A percentile compares a stretch with the other conserved stretches of the same genome.
Evolutionary conservation across 192 early-diverging fungal genomes (phyloP).

Genomic region (Coemansia asiatica): DNA sequence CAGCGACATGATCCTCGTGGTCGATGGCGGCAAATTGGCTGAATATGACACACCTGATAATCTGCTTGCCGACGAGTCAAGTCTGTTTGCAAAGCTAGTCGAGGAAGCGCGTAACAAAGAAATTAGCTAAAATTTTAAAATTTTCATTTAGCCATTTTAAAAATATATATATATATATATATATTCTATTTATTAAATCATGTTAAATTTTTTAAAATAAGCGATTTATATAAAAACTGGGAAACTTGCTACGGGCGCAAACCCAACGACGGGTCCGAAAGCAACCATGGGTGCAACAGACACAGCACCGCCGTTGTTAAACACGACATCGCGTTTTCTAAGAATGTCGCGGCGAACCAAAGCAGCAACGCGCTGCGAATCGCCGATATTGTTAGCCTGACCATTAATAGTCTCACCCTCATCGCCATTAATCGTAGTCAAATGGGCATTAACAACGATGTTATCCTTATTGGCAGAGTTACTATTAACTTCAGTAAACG

Average conservation of each 20-base stretch:
- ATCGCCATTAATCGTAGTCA: slow-evolving; percentile 19
- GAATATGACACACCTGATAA: slow-evolving; percentile 62
- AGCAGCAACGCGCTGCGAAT: slow-evolving; percentile 17
- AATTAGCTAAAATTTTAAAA: neutral
- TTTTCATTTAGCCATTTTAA: neutral
- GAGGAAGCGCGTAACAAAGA: slow-evolving; percentile 56
- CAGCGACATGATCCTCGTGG: slow-evolving; percentile 60
- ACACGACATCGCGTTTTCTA: neutral
- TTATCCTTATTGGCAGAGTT: slow-evolving; percentile 46
- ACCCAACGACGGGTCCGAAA: too few species aligned
- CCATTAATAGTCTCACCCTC: slow-evolving; percentile 27
- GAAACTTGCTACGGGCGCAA: neutral
- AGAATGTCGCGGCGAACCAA: neutral
- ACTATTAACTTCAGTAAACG: slow-evolving; percentile 29
- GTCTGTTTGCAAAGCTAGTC: slow-evolving; percentile 62
- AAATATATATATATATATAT: neutral
- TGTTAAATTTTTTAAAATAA: neutral
- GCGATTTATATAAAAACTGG: neutral
- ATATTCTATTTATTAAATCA: neutral
- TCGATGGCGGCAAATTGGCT: slow-evolving; percentile 59
- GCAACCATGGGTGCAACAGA: neutral
- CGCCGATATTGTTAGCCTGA: slow-evolving; percentile 26
- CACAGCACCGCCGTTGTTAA: neutral
- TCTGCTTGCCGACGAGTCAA: slow-evolving; percentile 54
- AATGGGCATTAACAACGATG: slow-evolving; percentile 30